A percentile compares a stretch with the other conserved stretches of the same genome.
These are phyloP conservation scores for Botryobasidium botryosum DNA, from an alignment of 768 basidiomycete genomes.

Conservation along the genomic window DNA sequence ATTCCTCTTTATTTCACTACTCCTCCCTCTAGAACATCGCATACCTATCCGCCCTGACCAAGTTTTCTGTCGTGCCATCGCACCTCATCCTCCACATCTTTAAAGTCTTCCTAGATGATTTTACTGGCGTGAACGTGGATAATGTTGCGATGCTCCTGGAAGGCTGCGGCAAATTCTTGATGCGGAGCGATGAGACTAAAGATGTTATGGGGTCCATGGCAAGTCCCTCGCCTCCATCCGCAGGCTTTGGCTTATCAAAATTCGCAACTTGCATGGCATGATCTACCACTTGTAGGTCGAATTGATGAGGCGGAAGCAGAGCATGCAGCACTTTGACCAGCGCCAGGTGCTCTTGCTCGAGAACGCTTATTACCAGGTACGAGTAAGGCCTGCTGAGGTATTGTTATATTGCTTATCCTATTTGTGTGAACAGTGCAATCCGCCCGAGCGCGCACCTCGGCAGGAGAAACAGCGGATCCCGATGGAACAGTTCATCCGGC, in stretches of 20 bases:
- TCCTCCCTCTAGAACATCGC: slow-evolving; percentile 48
- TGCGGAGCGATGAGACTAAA: slow-evolving; percentile 74
- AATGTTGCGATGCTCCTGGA: slow-evolving; percentile 84
- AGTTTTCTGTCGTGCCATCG: slow-evolving; percentile 78
- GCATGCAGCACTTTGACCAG: slow-evolving; percentile 81
- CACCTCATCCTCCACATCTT: slow-evolving; percentile 90
- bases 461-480: slow-evolving; percentile 71
- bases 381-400: slow-evolving; percentile 10
- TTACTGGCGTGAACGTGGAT: slow-evolving; percentile 83
- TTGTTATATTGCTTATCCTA: slow-evolving; percentile 5
- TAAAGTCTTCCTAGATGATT: slow-evolving; percentile 95
- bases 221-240: slow-evolving; percentile 10
- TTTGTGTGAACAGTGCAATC: too few relatives aligned
- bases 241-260: not conserved
- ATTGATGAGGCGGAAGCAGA: slow-evolving; percentile 88
- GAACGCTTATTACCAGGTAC: slow-evolving; percentile 94
- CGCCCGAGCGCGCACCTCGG: slow-evolving; percentile 78
- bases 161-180: slow-evolving; percentile 81
- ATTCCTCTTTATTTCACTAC: not conserved
- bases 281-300: slow-evolving; percentile 44
- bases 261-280: not conserved
- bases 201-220: slow-evolving; percentile 85
- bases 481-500: slow-evolving; percentile 87
- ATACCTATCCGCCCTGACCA: slow-evolving; percentile 85
- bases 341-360: slow-evolving; percentile 78